Base-by-base conservation (phyloP, 1,284 basidiomycete species). In the Moesziomyces sp. region DNA sequence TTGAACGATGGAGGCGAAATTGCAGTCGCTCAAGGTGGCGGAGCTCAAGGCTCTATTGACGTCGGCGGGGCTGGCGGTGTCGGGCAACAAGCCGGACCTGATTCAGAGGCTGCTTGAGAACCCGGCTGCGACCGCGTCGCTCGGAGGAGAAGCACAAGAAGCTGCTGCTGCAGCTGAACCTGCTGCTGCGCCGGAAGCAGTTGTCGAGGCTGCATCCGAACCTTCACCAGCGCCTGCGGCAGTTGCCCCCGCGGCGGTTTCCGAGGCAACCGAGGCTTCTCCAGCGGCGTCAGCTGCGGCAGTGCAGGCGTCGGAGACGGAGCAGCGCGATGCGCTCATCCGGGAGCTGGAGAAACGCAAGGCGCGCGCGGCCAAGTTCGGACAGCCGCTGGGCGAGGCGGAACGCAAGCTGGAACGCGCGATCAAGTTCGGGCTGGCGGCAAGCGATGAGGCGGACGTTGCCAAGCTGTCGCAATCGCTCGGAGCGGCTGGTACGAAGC, bases 51-150 rank as follows among this genome's bases (percentile, higher is more conserved):
- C 57, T 28, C 48, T 83, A 34, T 55, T 83, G 38, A 71, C 63
- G 16, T 54, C 54, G 11, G 77, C 78, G 4, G 56, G 56, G 13
- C 57, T 83, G 48, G 60, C 76, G 7, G 51, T 67, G 5, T 74
- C 74, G 21, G 81, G 81, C 6, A 77, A 77, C 69, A 83, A 83
- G 66, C 65, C 77, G 18, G 80, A 83, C 46, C 53, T 83, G 47
- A 72, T 83, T 35, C 61, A 67, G 69, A 61, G 81, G 16, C 60
- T 82, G 60, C 62, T 83, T 30, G 79, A 81, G 56, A 77, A 82
- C 47, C 79, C 79, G 0, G n/a, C 46, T 18, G 80, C 80, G 18
- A 77, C 70, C 2, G 52, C 66, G 5, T 59, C 63, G 6, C 52
- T 79, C 7, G 55, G 47, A 14, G 46, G 26, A 19, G 42, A 51